phyloP scores from a whole-genome alignment of 1,284 basidiomycete species.

The Marasmius oreades region DNA sequence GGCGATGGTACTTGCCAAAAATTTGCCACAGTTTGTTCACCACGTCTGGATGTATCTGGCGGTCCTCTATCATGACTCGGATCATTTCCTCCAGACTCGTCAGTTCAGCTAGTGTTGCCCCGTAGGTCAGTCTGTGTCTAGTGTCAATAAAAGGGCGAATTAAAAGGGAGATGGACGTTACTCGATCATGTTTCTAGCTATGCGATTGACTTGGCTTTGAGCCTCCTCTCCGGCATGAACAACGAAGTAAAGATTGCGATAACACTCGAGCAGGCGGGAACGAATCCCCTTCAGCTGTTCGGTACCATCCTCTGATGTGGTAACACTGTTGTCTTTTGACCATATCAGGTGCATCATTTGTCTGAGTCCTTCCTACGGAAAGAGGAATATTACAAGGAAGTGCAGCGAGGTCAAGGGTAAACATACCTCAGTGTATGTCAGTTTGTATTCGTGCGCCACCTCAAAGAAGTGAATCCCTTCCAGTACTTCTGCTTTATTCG shows the following conservation, averaged over 20 bases:
- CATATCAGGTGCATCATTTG: slow-evolving; percentile 98
- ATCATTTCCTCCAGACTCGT: slow-evolving; percentile 97
- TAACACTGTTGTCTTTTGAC: slow-evolving; percentile 85
- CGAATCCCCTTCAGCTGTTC: slow-evolving; percentile 87
- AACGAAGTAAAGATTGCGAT: slow-evolving; percentile 89
- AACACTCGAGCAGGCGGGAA: slow-evolving; percentile 86
- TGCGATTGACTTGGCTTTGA: slow-evolving; percentile 88
- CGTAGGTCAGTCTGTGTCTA: slow-evolving; percentile 71
- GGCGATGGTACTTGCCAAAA: slow-evolving; percentile 69
- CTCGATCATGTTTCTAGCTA: slow-evolving; percentile 99
- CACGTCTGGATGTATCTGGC: slow-evolving; percentile 80
- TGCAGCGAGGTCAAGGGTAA: neutral
- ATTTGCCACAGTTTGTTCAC: slow-evolving; percentile 94
- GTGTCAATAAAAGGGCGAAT: neutral
- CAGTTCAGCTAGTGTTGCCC: slow-evolving; percentile 91
- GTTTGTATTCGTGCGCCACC: slow-evolving; percentile 79
- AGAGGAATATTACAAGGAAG: neutral
- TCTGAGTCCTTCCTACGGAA: slow-evolving; percentile 73
- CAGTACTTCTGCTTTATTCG: slow-evolving; percentile 90
- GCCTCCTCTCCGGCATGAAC: slow-evolving; percentile 65
- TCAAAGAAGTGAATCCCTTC: slow-evolving; percentile 97
- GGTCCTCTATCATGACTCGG: slow-evolving; percentile 90
- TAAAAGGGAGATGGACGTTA: slow-evolving; percentile 35
- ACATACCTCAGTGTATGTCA: slow-evolving; percentile 71
- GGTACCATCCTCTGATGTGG: slow-evolving; percentile 78